Base-by-base conservation (phyloP, 2,329 filamentous ascomycete genomes). In the Daldinia sp. region DNA sequence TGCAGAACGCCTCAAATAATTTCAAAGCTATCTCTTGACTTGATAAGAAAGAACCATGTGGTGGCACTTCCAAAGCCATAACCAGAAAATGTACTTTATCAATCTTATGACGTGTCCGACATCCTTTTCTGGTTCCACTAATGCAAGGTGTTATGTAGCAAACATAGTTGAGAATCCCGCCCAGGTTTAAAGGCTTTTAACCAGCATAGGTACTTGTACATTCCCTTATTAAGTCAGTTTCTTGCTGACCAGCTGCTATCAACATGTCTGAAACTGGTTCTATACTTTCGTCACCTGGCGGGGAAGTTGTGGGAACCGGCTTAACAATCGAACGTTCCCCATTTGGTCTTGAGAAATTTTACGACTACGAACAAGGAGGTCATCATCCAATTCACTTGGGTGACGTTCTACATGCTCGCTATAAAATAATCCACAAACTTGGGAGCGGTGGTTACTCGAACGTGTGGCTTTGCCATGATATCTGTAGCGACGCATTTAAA, bases 361-460 rank as follows among this genome's bases (percentile, higher is more conserved):
- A 69, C 10, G 65, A 74, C 35, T 82, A 82, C 67, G 69, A 75
- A 42, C 69, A 73, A 15, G 80, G 80, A 6, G 81, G 81, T 15
- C 82, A 79, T 60, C 80, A 84, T 72, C 82, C 82, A 9, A 74
- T 81, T 6, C 77, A 76, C 33, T 72, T 84, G 6, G 81, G 80
- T 20, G 79, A 84, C 54, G 79, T 82, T 56, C 67, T 81, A 20
- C 65, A 78, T 61, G 76, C 73, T 15, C 77, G 79, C 15, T 85
- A 84, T 67, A 74, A 76, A 33, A 72, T 83, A 37, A 69, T 80
- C 46, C 76, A 82, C 51, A 84, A 84, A 70, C 70, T 84, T 51
- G 81, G 82, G 64, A 79, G 74, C 66, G 81, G 82, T 35, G 78
- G 79, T 13, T 81, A 74, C 72, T 79, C 80, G 2, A 84, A 82